These are phyloP conservation scores for Paspalum vaginatum DNA, from an alignment of 176 grass and related monocot species.

Conservation along the genomic window DNA sequence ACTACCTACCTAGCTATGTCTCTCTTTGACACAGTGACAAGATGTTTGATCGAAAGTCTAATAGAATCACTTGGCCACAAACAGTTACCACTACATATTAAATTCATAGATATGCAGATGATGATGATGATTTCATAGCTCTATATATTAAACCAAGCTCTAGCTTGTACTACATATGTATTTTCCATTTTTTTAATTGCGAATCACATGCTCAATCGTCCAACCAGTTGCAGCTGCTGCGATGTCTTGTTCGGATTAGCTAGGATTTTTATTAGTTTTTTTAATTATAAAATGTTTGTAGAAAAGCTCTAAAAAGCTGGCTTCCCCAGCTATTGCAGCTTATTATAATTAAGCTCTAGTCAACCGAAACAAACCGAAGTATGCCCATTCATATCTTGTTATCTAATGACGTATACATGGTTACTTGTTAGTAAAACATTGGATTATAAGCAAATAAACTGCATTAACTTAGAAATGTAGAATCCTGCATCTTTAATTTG, in stretches of 20 bases:
- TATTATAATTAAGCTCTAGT: too few species aligned
- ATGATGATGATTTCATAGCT: background rate
- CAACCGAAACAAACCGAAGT: too few species aligned
- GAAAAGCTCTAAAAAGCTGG: too few species aligned
- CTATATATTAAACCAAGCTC: background rate
- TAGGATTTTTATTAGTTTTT: too few species aligned
- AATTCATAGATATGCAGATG: background rate
- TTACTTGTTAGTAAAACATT: background rate
- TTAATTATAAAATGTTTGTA: too few species aligned
- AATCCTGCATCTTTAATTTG: background rate
- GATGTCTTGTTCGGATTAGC: too few species aligned
- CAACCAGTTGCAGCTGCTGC: background rate
- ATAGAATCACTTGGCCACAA: conserved; percentile 2
- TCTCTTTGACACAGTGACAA: background rate
- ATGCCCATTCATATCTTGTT: background rate
- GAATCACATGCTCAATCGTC: background rate
- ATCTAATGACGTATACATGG: background rate
- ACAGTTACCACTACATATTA: background rate
- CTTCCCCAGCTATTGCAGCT: too few species aligned
- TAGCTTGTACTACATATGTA: background rate
- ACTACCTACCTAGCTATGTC: background rate
- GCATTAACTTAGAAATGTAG: background rate
- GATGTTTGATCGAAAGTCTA: background rate
- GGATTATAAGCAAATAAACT: background rate
- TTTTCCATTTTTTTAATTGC: background rate